A percentile compares a stretch with the other conserved stretches of the same genome.
phyloP scores from a whole-genome alignment of 495 filamentous ascomycete species.

The Terfezia boudieri region DNA sequence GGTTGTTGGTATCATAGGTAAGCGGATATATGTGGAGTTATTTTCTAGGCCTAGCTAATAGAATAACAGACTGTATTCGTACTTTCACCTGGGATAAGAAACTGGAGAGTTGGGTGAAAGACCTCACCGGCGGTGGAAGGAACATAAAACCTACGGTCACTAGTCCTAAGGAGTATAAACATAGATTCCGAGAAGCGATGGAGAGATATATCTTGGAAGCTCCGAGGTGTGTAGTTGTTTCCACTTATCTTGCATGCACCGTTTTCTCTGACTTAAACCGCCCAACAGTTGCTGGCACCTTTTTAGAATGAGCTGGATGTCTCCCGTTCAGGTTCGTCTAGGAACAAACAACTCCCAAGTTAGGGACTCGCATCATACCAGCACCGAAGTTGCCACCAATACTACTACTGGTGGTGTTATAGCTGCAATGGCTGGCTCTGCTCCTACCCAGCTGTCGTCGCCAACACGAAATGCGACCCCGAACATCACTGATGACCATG shows the following conservation, averaged over 20 bases:
- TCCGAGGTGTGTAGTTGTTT: slow-evolving; percentile 28
- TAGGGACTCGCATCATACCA: too few species aligned
- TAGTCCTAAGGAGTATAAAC: slow-evolving; percentile 92
- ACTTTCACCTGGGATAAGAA: slow-evolving; percentile 99
- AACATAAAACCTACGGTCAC: slow-evolving; percentile 61
- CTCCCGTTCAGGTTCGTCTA: not conserved
- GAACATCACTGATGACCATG: too few species aligned
- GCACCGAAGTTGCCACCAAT: too few species aligned
- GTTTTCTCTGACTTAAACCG: not conserved
- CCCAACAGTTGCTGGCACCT: slow-evolving; percentile 44
- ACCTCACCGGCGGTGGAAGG: slow-evolving; percentile 66
- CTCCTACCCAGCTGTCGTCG: too few species aligned
- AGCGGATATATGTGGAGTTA: not conserved
- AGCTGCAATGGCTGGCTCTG: too few species aligned
- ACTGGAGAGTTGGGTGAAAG: slow-evolving; percentile 96
- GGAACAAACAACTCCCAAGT: not conserved
- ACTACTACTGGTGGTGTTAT: too few species aligned
- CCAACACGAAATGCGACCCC: too few species aligned
- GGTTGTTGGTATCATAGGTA: slow-evolving; percentile 72
- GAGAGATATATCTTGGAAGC: slow-evolving; percentile 63
- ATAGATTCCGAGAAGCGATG: slow-evolving; percentile 90
- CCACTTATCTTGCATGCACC: slow-evolving; percentile 2
- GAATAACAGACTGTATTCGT: slow-evolving; percentile 54
- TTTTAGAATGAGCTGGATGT: slow-evolving; percentile 27
- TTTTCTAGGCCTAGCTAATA: not conserved